A percentile compares a stretch with the other conserved stretches of the same genome.
These are phyloP conservation scores for Paraphoma chrysanthemicola DNA, from an alignment of 2,329 filamentous ascomycete genomes.

Conservation along the genomic window DNA sequence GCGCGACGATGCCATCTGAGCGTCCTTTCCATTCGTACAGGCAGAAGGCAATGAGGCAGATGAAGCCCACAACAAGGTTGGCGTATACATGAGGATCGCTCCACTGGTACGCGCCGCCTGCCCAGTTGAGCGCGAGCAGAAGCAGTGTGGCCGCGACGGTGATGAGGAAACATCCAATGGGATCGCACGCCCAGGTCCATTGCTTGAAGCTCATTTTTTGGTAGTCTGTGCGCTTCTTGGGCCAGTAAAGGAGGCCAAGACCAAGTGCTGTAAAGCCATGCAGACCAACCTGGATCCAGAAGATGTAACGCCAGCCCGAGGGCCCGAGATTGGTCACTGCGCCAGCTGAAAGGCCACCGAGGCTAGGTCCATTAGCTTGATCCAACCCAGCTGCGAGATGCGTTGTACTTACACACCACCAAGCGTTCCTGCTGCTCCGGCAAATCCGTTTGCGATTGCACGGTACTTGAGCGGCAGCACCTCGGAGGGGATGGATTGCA, in stretches of 20 bases:
- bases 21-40: conserved; percentile 61
- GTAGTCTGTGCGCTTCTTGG: conserved; percentile 36
- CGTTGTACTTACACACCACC: conserved; percentile 57
- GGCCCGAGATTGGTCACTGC: conserved; percentile 58
- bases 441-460: conserved; percentile 62
- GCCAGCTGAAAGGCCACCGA: conserved; percentile 60
- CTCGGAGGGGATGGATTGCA: conserved; percentile 64
- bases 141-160: conserved; percentile 33
- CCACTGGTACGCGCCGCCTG: conserved; percentile 35
- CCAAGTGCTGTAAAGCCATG: conserved; percentile 58
- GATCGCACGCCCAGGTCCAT: conserved; percentile 39
- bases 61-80: conserved; percentile 28
- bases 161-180: conserved; percentile 35
- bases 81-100: conserved; percentile 33
- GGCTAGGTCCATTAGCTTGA: conserved; percentile 34
- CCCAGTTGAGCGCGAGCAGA: conserved; percentile 40
- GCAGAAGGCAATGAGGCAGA: conserved; percentile 33
- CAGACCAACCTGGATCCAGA: conserved; percentile 65
- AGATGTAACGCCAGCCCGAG: conserved; percentile 63
- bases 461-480: conserved; percentile 64
- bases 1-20: conserved; percentile 61
- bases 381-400: not conserved
- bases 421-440: conserved; percentile 58
- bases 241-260: conserved; percentile 50
- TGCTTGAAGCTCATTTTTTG: conserved; percentile 32